phyloP scores from a whole-genome alignment of 176 grass and related monocot species.

The Aechmea fasciata region DNA sequence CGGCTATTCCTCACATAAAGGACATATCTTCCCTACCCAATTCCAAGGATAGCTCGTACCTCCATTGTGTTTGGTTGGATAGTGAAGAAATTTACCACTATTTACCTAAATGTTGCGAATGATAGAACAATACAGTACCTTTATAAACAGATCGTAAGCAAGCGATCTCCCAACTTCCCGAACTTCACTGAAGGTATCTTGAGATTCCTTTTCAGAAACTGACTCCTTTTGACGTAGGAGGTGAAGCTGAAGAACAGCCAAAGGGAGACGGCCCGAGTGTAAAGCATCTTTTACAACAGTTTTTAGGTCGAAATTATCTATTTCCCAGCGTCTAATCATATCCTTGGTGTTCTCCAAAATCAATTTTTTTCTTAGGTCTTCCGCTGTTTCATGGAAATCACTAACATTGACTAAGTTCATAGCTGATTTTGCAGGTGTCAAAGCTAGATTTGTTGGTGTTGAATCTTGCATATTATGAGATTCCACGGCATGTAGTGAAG shows the following conservation, averaged over 20 bases:
- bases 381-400: slow-evolving; percentile 19
- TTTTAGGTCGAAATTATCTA: slow-evolving; percentile 67
- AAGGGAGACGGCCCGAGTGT: slow-evolving; percentile 66
- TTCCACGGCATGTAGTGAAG: slow-evolving; percentile 32
- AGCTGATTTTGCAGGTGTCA: slow-evolving; percentile 45
- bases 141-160: slow-evolving; percentile 87
- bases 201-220: slow-evolving; percentile 33
- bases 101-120: neutral
- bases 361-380: slow-evolving; percentile 26
- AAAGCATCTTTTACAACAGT: slow-evolving; percentile 89
- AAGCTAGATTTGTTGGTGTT: slow-evolving; percentile 29
- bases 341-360: slow-evolving; percentile 78
- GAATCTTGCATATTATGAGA: slow-evolving; percentile 27
- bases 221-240: slow-evolving; percentile 55
- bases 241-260: slow-evolving; percentile 94
- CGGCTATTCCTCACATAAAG: neutral
- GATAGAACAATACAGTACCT: slow-evolving; percentile 36
- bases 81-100: too few relatives aligned
- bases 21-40: neutral
- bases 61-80: too few relatives aligned
- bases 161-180: slow-evolving; percentile 73
- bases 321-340: slow-evolving; percentile 86
- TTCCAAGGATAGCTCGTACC: too few relatives aligned
- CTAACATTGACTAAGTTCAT: slow-evolving; percentile 20
- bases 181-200: slow-evolving; percentile 82